Base-by-base conservation (phyloP, 2,329 filamentous ascomycete genomes). In the Torrubiellomyces zombiae region DNA sequence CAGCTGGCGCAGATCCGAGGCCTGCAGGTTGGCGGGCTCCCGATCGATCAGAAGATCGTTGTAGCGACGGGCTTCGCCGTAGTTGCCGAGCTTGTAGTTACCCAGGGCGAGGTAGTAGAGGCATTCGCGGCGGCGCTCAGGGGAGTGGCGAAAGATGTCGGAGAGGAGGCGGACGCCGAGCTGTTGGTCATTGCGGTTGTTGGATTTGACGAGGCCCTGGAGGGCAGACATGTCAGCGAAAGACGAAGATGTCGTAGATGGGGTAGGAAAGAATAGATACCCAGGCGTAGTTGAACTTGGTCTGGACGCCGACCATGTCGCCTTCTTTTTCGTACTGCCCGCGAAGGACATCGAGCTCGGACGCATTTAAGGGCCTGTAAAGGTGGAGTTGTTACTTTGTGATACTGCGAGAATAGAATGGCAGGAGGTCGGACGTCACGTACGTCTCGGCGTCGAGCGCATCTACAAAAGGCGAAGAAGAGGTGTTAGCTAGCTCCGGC, bases 221-320 rank as follows among this genome's bases (percentile, higher is more conserved):
- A 16, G 6, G 14, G 21, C 7, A 11, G 7, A 26, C 33, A 14
- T 21, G 26, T 35, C 22, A 33, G 25, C 15, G 15, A 21, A 14
- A 14, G n/a, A n/a, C n/a, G n/a, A n/a, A n/a, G n/a, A n/a, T n/a
- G n/a, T n/a, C n/a, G n/a, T 13, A 19, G 16, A 23, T 7, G 20
- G 24, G 19, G 11, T 20, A 24, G 17, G 18, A 24, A 19, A 22
- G 27, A 9, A 18, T 18, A 39, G 61, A 29, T 69, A 92, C 83
- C 89, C 89, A 98, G 47, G 89, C 86, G 53, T 86, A 95, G 71
- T 98, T 98, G 69, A 98, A 98, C 51, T 95, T 95, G 33, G 89
- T 98, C 55, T 98, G 89, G 20, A 98, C 70, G 31, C 86, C 85
- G 32, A 93, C 86, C 61, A 92, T 91, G 43, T 92, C 81, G 38